These are phyloP conservation scores for Phanerochaete carnosa DNA, from an alignment of 768 basidiomycete species.

Conservation along the genomic window DNA sequence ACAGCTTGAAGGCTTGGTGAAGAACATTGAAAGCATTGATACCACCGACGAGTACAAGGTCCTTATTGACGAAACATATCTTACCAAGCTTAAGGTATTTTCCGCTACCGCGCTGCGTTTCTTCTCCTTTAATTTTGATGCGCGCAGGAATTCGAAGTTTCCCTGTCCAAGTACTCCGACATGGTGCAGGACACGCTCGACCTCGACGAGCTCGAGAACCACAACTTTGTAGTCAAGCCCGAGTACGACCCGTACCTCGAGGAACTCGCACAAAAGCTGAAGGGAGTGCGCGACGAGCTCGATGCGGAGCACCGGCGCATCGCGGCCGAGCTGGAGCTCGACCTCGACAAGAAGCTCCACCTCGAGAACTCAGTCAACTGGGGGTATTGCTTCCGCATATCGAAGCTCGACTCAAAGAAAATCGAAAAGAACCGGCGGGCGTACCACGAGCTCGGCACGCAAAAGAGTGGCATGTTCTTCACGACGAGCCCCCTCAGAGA, in stretches of 20 bases:
- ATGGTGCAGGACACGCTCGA: constrained; percentile 98
- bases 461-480: constrained; percentile 87
- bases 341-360: constrained; percentile 93
- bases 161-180: constrained; percentile 75
- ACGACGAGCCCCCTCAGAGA: constrained; percentile 73
- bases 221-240: constrained; percentile 89
- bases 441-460: constrained; percentile 82
- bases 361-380: constrained; percentile 87
- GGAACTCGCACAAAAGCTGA: constrained; percentile 63
- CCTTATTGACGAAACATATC: constrained; percentile 68
- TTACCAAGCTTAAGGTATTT: constrained; percentile 56
- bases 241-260: constrained; percentile 82
- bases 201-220: constrained; percentile 76
- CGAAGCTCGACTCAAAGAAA: constrained; percentile 85
- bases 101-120: background rate
- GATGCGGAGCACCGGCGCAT: constrained; percentile 76
- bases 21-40: constrained; percentile 51
- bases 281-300: constrained; percentile 68
- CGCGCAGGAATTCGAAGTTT: constrained; percentile 58
- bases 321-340: constrained; percentile 69
- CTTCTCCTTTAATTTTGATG: background rate
- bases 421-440: constrained; percentile 54
- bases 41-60: constrained; percentile 42
- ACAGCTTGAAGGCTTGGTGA: constrained; percentile 75
- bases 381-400: constrained; percentile 90